Conservation (phyloP, 2,329 filamentous ascomycete species). For the Ophiostoma montium region DNA sequence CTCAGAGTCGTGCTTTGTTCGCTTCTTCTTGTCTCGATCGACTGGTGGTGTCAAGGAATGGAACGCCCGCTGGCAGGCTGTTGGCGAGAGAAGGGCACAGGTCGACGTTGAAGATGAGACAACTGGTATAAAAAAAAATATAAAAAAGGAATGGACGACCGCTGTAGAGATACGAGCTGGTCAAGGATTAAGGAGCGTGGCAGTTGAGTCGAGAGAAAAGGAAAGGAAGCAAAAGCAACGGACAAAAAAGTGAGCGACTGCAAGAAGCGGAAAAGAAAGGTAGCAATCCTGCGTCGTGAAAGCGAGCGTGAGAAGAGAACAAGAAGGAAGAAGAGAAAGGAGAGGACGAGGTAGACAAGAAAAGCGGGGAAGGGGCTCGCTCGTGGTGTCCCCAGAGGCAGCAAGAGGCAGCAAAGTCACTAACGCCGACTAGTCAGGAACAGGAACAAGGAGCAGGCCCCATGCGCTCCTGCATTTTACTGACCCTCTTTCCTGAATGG, state of each 20-base stretch:
- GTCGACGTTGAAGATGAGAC: slow-evolving; percentile 11
- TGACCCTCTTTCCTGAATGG: not conserved
- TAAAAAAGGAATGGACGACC: slow-evolving; percentile 12
- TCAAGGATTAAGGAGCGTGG: slow-evolving; percentile 8
- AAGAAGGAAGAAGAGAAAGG: not conserved
- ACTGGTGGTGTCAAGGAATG: slow-evolving; percentile 31
- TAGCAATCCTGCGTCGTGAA: slow-evolving; percentile 8
- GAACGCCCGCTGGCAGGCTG: slow-evolving; percentile 44
- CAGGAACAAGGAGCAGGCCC: not conserved
- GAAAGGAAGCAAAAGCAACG: not conserved
- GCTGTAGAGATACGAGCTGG: slow-evolving; percentile 1
- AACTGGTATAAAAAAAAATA: not conserved
- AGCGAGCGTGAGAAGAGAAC: not conserved
- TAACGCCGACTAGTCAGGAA: slow-evolving; percentile 1
- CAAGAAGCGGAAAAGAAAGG: slow-evolving; percentile 2
- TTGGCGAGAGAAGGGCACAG: slow-evolving; percentile 4
- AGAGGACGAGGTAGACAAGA: slow-evolving; percentile 1
- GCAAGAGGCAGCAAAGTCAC: not conserved
- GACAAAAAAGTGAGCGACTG: slow-evolving; percentile 1
- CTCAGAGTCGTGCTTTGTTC: not conserved
- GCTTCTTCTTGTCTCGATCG: slow-evolving; percentile 12
- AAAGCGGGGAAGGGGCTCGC: not conserved
- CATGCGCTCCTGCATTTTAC: not conserved
- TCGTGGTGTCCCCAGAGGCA: not conserved
- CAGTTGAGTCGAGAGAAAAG: slow-evolving; percentile 4